These are phyloP conservation scores for Fonsecaea pugnacius DNA, from an alignment of 2,329 filamentous ascomycete species.

Conservation along the genomic window DNA sequence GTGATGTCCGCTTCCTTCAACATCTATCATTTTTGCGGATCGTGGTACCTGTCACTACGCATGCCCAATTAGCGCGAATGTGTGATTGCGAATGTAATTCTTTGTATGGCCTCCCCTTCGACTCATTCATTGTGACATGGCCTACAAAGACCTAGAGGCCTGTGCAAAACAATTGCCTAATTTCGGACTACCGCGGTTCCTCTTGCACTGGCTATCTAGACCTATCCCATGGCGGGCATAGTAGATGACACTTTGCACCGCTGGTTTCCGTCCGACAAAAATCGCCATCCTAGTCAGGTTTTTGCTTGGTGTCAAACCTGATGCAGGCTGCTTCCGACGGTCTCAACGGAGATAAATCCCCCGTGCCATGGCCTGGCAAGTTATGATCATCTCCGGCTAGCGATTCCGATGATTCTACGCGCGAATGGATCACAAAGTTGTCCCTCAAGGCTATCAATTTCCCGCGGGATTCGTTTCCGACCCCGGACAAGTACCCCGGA, in stretches of 20 bases:
- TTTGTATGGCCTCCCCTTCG: background rate
- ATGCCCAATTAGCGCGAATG: background rate
- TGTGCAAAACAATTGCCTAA: background rate
- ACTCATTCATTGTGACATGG: background rate
- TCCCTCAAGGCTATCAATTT: background rate
- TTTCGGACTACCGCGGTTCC: background rate
- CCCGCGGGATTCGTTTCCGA: background rate
- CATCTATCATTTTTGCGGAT: background rate
- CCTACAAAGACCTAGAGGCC: background rate
- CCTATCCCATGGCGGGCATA: too few relatives aligned
- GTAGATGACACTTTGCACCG: too few relatives aligned
- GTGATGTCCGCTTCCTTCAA: background rate
- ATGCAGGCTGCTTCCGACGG: background rate
- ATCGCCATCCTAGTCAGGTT: too few relatives aligned
- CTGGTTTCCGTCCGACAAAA: too few relatives aligned
- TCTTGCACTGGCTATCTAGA: background rate
- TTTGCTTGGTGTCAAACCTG: background rate
- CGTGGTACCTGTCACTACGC: background rate
- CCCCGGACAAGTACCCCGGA: slow-evolving; percentile 1
- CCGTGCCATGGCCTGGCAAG: background rate
- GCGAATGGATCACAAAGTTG: background rate
- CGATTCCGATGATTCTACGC: background rate
- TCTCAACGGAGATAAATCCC: background rate
- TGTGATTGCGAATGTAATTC: background rate
- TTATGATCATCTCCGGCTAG: background rate